Conservation (phyloP, 495 filamentous ascomycete species). For the Neurospora africana region DNA sequence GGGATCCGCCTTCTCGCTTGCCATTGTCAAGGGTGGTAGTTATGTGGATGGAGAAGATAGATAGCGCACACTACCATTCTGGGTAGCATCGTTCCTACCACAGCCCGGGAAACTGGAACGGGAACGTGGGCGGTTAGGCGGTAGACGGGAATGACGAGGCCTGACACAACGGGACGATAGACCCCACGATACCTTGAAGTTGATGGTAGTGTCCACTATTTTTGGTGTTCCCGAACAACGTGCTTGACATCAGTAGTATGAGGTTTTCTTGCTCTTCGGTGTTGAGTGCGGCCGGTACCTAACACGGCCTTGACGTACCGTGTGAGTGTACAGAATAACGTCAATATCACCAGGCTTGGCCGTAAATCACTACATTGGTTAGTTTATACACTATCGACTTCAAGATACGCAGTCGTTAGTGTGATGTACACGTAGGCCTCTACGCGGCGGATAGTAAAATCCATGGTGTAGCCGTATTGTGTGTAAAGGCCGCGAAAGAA, state of each 20-base stretch:
- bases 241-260: background rate
- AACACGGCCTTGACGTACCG: background rate
- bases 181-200: background rate
- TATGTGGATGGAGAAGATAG: background rate
- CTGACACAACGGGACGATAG: background rate
- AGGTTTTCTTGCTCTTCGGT: background rate
- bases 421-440: background rate
- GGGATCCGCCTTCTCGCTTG: background rate
- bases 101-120: background rate
- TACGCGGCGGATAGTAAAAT: background rate
- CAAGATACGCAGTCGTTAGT: background rate
- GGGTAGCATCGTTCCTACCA: background rate
- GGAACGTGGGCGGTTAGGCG: background rate
- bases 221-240: background rate
- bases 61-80: background rate
- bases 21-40: background rate
- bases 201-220: background rate
- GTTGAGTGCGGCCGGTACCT: background rate
- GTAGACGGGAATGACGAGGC: background rate
- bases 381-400: background rate
- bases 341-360: background rate
- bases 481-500: background rate
- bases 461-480: background rate
- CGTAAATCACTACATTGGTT: background rate
- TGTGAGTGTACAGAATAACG: background rate